Base-by-base conservation (phyloP, 768 basidiomycete species). In the Podaxis sp. region DNA sequence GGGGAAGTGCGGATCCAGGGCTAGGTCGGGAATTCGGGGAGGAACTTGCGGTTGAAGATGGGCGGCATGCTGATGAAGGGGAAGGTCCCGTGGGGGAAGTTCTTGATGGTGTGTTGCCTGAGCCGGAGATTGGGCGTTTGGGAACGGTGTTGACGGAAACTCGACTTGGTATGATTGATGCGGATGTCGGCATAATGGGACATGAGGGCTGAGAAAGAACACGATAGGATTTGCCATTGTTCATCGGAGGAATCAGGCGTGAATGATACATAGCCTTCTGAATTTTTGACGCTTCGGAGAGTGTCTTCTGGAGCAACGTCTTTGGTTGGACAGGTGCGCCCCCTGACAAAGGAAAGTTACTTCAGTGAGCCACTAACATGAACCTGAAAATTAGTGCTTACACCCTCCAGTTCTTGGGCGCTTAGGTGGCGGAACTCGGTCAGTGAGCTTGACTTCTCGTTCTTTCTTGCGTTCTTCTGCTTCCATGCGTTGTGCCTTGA, bases 291-390 rank as follows among this genome's bases (percentile, higher is more conserved):
- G 90, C 87, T 68, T 92, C 89, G 48, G 79, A 79, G 63, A 84
- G 84, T 5, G 90, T 87, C 75, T 90, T 92, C 77, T 93, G 88
- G 67, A 94, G 87, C 19, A 93, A 77, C 15, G 87, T 81, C 75
- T 88, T 92, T 22, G 88, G 86, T 66, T 74, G 80, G 9, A 72
- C 52, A 39, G 70, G 71, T 52, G 70, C 66, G 3, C 73, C 74
- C 79, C 80, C 82, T 82, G 59, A 40, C 33, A 51, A 54, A 63
- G 55, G 54, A 65, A 59, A 52, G 44, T 61, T 54, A 46, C 42
- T 52, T 66, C 60, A 68, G 65, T 65, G 44, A 33, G 58, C n/a
- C 48, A 67, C 62, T 68, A 49, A 66, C 64, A 64, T 59, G 49
- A 55, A 63, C 64, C 42, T 39, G 56, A 61, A 63, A 53, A 62